Conservation (phyloP, 2,329 filamentous ascomycete species). For the Phaeosphaeriaceae sp. region DNA sequence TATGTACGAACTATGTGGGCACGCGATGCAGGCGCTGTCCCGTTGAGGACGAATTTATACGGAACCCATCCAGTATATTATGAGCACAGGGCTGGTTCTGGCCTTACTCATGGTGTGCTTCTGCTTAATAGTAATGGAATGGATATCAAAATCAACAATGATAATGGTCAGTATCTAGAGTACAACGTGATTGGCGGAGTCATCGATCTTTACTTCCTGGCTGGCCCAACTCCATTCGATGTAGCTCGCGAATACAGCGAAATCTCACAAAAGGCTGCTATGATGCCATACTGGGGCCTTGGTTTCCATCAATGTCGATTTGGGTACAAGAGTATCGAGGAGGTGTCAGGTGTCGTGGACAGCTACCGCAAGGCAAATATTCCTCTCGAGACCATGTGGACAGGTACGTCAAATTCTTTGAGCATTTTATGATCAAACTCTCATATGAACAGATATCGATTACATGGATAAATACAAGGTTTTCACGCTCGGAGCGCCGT, state of each 20-base stretch:
- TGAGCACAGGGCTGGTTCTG: slow-evolving; percentile 64
- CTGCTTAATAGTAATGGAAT: slow-evolving; percentile 57
- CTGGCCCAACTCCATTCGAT: slow-evolving; percentile 54
- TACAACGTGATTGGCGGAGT: slow-evolving; percentile 82
- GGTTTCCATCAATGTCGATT: slow-evolving; percentile 59
- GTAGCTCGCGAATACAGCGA: slow-evolving; percentile 57
- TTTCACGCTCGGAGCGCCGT: slow-evolving; percentile 69
- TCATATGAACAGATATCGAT: slow-evolving; percentile 61
- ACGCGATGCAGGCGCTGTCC: slow-evolving; percentile 67
- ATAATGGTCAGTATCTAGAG: slow-evolving; percentile 71
- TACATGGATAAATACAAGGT: slow-evolving; percentile 67
- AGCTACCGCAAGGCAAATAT: slow-evolving; percentile 70
- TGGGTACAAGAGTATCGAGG: slow-evolving; percentile 62
- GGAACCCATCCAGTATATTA: slow-evolving; percentile 76
- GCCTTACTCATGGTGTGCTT: slow-evolving; percentile 42
- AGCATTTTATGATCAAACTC: neutral
- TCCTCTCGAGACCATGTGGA: slow-evolving; percentile 75
- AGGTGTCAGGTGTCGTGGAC: slow-evolving; percentile 68
- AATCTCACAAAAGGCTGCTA: slow-evolving; percentile 52
- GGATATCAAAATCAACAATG: slow-evolving; percentile 76
- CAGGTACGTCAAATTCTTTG: slow-evolving; percentile 58
- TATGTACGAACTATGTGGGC: slow-evolving; percentile 76
- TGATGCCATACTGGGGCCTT: slow-evolving; percentile 60
- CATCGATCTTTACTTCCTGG: slow-evolving; percentile 66
- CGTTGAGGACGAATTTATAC: slow-evolving; percentile 70